Conservation (phyloP, 2,329 filamentous ascomycete genomes). For the Trematosphaeria pertusa region DNA sequence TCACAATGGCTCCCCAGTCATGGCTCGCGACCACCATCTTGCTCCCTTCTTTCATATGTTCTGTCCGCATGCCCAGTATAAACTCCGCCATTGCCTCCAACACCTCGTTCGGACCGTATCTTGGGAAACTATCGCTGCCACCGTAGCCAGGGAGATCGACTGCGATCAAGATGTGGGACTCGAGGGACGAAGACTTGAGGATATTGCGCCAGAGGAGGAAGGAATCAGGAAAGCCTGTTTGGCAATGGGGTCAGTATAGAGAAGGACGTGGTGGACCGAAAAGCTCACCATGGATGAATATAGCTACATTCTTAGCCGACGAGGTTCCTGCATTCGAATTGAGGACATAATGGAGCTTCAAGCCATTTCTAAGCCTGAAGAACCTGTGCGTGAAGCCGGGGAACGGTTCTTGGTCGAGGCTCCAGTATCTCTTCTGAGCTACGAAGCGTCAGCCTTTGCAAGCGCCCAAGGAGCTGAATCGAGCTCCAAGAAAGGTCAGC, state of each 20-base stretch:
- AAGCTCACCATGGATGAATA: conserved; percentile 60
- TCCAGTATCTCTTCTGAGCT: conserved; percentile 64
- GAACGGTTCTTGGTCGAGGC: conserved; percentile 55
- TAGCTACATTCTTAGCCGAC: conserved; percentile 51
- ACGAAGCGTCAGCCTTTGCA: conserved; percentile 7
- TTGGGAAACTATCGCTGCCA: conserved; percentile 60
- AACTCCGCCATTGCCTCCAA: conserved; percentile 62
- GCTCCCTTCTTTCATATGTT: conserved; percentile 45
- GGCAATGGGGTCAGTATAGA: neutral
- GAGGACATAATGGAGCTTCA: conserved; percentile 63
- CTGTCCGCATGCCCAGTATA: conserved; percentile 57
- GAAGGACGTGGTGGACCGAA: neutral
- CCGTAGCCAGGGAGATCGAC: conserved; percentile 67
- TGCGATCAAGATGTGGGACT: conserved; percentile 57
- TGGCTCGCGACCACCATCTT: conserved; percentile 58
- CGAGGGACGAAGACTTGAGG: conserved; percentile 49
- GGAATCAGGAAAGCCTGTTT: conserved; percentile 63
- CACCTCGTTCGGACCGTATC: conserved; percentile 59
- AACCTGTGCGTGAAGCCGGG: conserved; percentile 60
- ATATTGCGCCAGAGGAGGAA: conserved; percentile 62
- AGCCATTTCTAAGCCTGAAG: conserved; percentile 56
- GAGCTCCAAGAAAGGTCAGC: no score
- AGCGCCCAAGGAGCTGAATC: neutral
- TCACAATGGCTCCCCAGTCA: conserved; percentile 63
- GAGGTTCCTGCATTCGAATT: conserved; percentile 28